Conservation (phyloP, 2,329 filamentous ascomycete species). For the Aspergillus quadrilineatus region DNA sequence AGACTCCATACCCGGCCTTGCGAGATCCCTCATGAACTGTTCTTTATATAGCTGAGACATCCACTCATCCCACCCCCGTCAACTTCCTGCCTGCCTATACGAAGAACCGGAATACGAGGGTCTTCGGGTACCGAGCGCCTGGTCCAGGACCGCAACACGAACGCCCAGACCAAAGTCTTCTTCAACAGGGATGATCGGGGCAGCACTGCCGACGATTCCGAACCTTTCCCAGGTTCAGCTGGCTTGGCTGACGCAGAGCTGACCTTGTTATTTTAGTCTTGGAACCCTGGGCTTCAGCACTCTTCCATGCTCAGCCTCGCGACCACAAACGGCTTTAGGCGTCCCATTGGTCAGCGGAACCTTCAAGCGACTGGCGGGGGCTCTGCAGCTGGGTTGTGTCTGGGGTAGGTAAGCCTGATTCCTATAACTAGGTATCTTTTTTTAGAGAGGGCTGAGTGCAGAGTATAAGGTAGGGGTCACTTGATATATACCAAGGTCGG, state of each 20-base stretch:
- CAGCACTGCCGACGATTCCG: background rate
- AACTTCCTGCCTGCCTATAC: background rate
- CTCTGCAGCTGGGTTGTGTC: no score
- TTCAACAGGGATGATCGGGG: background rate
- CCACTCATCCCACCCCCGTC: background rate
- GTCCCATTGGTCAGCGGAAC: no score
- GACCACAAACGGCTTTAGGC: no score
- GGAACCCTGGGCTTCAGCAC: no score
- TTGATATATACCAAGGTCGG: no score
- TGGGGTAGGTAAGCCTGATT: no score
- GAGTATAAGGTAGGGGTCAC: no score
- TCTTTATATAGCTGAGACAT: background rate
- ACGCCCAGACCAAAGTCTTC: background rate
- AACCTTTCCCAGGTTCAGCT: background rate
- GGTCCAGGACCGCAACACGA: background rate
- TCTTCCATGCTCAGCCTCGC: no score
- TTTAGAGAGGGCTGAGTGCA: no score
- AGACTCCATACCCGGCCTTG: background rate
- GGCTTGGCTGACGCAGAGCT: background rate
- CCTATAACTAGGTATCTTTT: no score
- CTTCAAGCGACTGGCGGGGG: no score
- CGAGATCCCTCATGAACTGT: background rate
- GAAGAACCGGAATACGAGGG: background rate
- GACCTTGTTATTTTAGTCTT: no score
- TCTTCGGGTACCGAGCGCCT: background rate